Base-by-base conservation (phyloP, 2,329 filamentous ascomycete genomes). In the Cladosporium colombiae region DNA sequence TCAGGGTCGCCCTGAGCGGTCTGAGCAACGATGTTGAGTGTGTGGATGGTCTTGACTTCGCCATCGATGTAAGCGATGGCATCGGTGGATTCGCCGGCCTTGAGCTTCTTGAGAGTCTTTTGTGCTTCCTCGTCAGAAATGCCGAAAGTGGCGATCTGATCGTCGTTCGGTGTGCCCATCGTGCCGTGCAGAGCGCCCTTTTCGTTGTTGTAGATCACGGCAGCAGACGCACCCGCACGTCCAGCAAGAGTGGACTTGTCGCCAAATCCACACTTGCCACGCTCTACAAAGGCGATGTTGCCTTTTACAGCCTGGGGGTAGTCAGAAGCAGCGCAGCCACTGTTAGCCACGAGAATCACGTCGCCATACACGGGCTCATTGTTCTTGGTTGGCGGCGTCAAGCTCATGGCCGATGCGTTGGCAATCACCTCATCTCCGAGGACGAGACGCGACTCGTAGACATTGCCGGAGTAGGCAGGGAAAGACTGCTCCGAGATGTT, bases 151-250 rank as follows among this genome's bases (percentile, higher is more conserved):
- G 91, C 86, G 8, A 91, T 81, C 70, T 92, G 86, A 6, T 78
- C 71, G 1, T 78, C 79, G 33, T 80, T 74, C 1, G 59, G 59
- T 3, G 44, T 52, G 29, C 59, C 59, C 59, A 62, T 52, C 8
- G 59, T 62, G 44, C 67, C 68, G 16, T 66, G 76, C 7, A 74
- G 69, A 1, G 73, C 70, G 13, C 86, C 89, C 16, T 83, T 78
- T 2, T 87, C 86, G 70, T 88, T 89, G 80, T 93, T 92, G 79
- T 91, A 93, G 53, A 94, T 81, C 14, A 94, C 78, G 0, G 88
- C 89, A 1, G 88, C 90, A 4, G 86, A 76, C 4, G 91, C 91
- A 23, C 90, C 89, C 1, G 89, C 89, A 59, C 81, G 82, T 49
- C 88, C 89, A 5, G 91, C 90, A 18, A 85, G 79, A 59, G 83